phyloP scores from a whole-genome alignment of 371 early-diverging fungal species.

The Rhizopus sp. region DNA sequence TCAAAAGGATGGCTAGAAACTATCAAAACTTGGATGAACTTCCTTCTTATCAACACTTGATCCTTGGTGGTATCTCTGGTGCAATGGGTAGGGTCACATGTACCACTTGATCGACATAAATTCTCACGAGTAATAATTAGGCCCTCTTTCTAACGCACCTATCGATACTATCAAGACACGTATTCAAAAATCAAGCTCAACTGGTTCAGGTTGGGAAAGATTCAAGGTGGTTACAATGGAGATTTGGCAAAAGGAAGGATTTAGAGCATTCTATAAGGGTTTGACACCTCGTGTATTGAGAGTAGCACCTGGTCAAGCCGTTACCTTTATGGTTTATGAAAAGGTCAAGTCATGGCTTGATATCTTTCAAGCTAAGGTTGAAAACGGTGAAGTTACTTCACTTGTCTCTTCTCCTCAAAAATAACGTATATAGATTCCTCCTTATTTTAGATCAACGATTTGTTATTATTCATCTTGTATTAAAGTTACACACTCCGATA shows the following conservation, averaged over 20 bases:
- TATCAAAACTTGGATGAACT: constrained; percentile 81
- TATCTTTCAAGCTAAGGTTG: constrained; percentile 46
- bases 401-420: constrained; percentile 19
- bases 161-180: constrained; percentile 99
- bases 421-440: not conserved
- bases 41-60: constrained; percentile 89
- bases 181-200: constrained; percentile 83
- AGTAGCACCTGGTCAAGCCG: constrained; percentile 86
- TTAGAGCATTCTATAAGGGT: constrained; percentile 94
- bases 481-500: too few species aligned
- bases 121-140: constrained; percentile 19
- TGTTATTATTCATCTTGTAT: not conserved
- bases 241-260: constrained; percentile 89
- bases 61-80: constrained; percentile 93
- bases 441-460: too few species aligned
- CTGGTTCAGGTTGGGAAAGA: constrained; percentile 81
- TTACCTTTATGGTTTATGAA: constrained; percentile 90
- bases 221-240: constrained; percentile 73
- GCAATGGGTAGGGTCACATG: constrained; percentile 72
- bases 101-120: not conserved
- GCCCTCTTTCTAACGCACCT: constrained; percentile 95
- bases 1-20: constrained; percentile 69
- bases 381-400: constrained; percentile 36
- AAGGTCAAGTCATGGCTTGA: constrained; percentile 79
- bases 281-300: constrained; percentile 92